Base-by-base conservation (phyloP, 2,329 filamentous ascomycete species). In the Xylariaceae sp. region DNA sequence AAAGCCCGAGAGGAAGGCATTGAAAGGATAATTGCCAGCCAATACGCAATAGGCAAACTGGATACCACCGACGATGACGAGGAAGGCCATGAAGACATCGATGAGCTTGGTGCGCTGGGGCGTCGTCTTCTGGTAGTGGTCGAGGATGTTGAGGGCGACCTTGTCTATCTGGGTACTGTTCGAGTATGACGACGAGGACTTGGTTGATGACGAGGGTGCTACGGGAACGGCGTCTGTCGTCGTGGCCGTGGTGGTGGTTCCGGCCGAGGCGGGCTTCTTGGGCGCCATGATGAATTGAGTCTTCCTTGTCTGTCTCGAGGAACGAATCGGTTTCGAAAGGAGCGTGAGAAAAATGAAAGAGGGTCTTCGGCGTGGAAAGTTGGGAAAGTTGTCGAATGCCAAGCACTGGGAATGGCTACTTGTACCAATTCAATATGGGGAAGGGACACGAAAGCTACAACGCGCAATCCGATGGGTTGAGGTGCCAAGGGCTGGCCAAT, bases 21-120 rank as follows among this genome's bases (percentile, higher is more conserved):
- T 98, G 77, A 98, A 98, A 8, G 93, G 93, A 92, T 92, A 98
- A 70, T 96, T 97, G 55, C 93, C 93, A 44, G 83, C 89, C 57
- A 97, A 63, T 45, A 96, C 75, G 66, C 92, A 96, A 71, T 98
- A 98, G 49, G 87, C 66, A 67, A 98, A 97, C 70, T 98, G 93
- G 60, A 97, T 67, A n/a, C 74, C 88, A 40, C 90, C 93, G 4
- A 95, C 88, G 1, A 84, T 75, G 19, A 93, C 82, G 48, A 98
- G 73, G 67, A 96, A 98, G 3, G 70, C 80, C 80, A 98, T 83
- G 67, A 98, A 98, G 27, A 80, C 79, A 67, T 98, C 93, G 52
- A 97, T 79, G 50, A 98, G 79, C 78, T 95, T 93, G 38, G 86
- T 92, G 52, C 92, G 83, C 76, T 95, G 91, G 37, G 92, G 83